Evolutionary conservation across 2,329 filamentous ascomycete species (phyloP), one percentile per base, ranked within the genome.

Genomic region (Xylaria sp.): DNA sequence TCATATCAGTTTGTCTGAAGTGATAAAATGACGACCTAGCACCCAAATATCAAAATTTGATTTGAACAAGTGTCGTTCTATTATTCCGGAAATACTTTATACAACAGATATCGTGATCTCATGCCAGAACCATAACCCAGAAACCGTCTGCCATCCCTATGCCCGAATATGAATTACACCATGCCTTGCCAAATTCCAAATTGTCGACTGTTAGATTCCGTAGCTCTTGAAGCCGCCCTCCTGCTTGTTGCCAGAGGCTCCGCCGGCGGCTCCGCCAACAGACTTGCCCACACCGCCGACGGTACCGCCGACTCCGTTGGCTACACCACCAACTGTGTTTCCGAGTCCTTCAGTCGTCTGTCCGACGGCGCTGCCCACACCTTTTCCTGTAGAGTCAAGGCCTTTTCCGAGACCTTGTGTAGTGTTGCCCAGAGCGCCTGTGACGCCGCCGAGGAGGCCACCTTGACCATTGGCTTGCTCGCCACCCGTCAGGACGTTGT

Each of bases 401-500:
- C 75, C 75, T 59, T 75, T 77, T 48, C 78, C 77, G 51, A 79
- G 66, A 23, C 77, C 77, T 59, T 77, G 71, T 1, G 77, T 79
- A 1, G 77, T 78, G 70, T 55, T 76, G 71, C 75, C 75, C 8
- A 79, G 57, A 39, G 77, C 78, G 41, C 74, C 72, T 13, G 74
- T 74, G 28, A 79, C 69, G 32, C 78, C 78, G 66, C 78, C 78
- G 52, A 79, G 74, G 3, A 79, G 77, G 41, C 78, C 78, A 37
- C 77, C 78, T 62, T 79, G 78, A 59, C 77, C 77, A 2, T 79
- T 73, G 25, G 76, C 76, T 69, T 79, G 73, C 50, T 79, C 78
- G 56, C 78, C 78, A 60, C 78, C 77, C 20, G 77, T 80, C 39
- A 79, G 74, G 58, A 79, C 73, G 61, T 79, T 79, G 75, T 79